Base-by-base conservation (phyloP, 2,329 filamentous ascomycete species). In the Seiridium cupressi region DNA sequence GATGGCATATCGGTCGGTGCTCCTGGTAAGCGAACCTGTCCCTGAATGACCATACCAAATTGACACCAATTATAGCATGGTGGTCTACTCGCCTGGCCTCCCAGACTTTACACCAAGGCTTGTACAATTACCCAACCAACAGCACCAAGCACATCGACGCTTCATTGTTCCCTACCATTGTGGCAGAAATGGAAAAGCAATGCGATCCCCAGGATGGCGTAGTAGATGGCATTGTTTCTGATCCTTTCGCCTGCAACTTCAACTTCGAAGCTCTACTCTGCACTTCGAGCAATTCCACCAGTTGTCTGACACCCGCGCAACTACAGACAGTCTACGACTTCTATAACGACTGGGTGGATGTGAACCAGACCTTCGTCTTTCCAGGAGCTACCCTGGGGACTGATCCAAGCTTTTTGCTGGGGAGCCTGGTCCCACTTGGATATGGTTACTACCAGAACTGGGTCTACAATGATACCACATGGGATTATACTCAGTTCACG, bases 1-100 rank as follows among this genome's bases (percentile, higher is more conserved):
- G 83, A 87, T 61, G 84, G 84, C 10, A 77, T 84, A n/a, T 70
- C 85, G 0, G 77, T 84, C 5, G 82, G 81, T 0, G 75, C 73
- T 3, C 75, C 78, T n/a, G 81, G 60, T 61, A 42, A 44, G 60
- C 38, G 10, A 26, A 26, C 77, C 47, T 5, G 1, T 4, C 18
- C 2, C 1, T 18, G 8, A 9, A 31, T 13, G n/a, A 35, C 4
- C 4, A 11, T 32, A 1, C 11, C 11, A 35, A n/a, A 57, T 18
- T 57, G n/a, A 36, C 26, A 13, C 26, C 4, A 5, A 18, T 26
- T 8, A 42, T 40, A 61, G 80, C 79, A 6, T 84, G 78, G 79
- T 83, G 77, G 78, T 77, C 74, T 1, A 69, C 71, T n/a, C 77
- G 79, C 64, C 63, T 82, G 73, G 55, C 65, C 1, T 63, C 65